Evolutionary conservation across 208 protist species (phyloP).

Genomic region (Balamuthia mandrillaris): DNA sequence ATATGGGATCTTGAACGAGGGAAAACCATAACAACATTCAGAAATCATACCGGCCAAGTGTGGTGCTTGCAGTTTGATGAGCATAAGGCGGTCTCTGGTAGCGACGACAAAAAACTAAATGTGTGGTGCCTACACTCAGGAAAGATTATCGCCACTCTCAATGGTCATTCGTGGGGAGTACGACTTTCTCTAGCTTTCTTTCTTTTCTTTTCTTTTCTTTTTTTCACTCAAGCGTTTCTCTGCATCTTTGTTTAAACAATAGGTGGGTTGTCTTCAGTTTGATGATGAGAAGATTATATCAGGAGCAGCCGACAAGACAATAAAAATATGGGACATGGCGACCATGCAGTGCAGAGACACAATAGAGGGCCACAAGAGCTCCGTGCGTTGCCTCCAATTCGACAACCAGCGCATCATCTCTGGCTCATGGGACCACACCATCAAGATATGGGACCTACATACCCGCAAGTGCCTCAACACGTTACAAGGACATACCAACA

Average conservation of each 20-base stretch:
- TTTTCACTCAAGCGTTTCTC: no score
- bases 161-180: background rate
- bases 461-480: background rate
- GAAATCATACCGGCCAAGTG: background rate
- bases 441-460: conserved; percentile 22
- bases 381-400: conserved; percentile 9
- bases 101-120: background rate
- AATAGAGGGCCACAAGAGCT: background rate
- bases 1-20: background rate
- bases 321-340: background rate
- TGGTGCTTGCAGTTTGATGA: background rate
- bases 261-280: background rate
- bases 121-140: background rate
- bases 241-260: background rate
- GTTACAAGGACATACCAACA: conserved; percentile 2
- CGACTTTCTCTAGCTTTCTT: no score
- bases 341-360: conserved; percentile 17
- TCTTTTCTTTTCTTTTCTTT: no score
- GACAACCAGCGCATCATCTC: background rate
- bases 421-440: conserved; percentile 24
- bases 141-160: background rate
- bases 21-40: background rate
- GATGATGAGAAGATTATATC: background rate
- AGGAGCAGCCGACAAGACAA: background rate
- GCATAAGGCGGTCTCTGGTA: background rate